Conservation (phyloP, 2,329 filamentous ascomycete species). For the Aureobasidium mangrovei region DNA sequence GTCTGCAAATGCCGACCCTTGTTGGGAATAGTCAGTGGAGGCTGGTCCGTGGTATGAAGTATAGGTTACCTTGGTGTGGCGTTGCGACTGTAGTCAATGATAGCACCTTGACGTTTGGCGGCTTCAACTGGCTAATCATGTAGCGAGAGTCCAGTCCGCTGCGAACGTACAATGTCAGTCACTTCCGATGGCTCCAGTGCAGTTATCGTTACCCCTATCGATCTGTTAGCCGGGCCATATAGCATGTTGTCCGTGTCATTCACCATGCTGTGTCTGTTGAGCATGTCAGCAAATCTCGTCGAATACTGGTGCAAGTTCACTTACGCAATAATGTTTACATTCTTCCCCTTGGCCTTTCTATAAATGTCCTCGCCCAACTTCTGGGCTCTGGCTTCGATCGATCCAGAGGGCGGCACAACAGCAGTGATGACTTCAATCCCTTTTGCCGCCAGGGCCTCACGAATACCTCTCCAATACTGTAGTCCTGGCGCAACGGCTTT, state of each 20-base stretch:
- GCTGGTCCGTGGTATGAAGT: background rate
- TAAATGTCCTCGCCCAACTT: conserved; percentile 47
- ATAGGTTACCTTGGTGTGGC: conserved; percentile 44
- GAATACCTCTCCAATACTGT: conserved; percentile 57
- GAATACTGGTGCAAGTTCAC: conserved; percentile 21
- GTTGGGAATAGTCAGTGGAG: conserved; percentile 1
- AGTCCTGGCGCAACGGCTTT: conserved; percentile 42
- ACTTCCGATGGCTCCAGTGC: too few relatives aligned
- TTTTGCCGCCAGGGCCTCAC: conserved; percentile 47
- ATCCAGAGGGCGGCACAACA: conserved; percentile 49
- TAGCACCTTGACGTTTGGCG: conserved; percentile 64
- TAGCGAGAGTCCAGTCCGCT: conserved; percentile 56
- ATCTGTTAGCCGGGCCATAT: background rate
- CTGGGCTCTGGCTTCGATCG: conserved; percentile 49
- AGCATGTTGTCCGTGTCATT: background rate
- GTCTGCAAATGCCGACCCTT: conserved; percentile 52
- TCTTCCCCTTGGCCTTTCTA: conserved; percentile 44
- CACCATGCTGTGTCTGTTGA: conserved; percentile 47
- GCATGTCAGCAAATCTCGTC: conserved; percentile 1
- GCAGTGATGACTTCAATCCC: conserved; percentile 54
- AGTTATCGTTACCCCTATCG: conserved; percentile 28
- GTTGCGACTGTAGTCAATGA: conserved; percentile 56
- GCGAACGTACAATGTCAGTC: conserved; percentile 1
- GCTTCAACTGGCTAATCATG: conserved; percentile 52
- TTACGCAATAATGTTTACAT: conserved; percentile 57